Evolutionary conservation across 257 asterid genomes (phyloP).

Genomic region (Apocynum venetum): DNA sequence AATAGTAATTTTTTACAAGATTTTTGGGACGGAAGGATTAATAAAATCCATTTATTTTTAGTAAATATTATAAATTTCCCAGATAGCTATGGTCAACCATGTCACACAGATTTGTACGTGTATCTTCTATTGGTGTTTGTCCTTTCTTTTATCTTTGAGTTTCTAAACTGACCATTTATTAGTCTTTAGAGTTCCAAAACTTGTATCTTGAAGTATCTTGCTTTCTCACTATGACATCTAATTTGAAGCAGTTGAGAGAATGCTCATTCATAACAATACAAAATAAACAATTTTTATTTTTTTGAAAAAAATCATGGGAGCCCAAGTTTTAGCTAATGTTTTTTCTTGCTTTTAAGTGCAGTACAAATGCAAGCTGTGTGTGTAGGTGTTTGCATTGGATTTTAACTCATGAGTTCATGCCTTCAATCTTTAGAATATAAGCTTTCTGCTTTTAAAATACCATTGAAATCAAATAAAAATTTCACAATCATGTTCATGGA

Average conservation of each 20-base stretch:
- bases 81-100: not conserved
- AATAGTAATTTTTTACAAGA: too few species aligned
- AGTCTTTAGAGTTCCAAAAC: not conserved
- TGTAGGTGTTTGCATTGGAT: too few species aligned
- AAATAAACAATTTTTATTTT: not conserved
- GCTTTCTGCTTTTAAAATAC: not conserved
- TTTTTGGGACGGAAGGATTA: too few species aligned
- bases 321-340: not conserved
- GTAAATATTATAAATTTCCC: not conserved
- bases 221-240: not conserved
- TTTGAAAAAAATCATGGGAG: not conserved
- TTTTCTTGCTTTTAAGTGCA: not conserved
- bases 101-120: not conserved
- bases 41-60: not conserved
- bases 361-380: not conserved
- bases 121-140: not conserved
- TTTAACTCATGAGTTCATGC: too few species aligned
- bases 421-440: not conserved
- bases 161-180: not conserved
- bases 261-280: not conserved
- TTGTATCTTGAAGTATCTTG: not conserved
- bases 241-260: not conserved
- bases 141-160: not conserved
- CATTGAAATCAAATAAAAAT: not conserved
- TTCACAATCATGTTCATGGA: not conserved